phyloP scores from a whole-genome alignment of 495 filamentous ascomycete genomes.

The Tuber brumale region DNA sequence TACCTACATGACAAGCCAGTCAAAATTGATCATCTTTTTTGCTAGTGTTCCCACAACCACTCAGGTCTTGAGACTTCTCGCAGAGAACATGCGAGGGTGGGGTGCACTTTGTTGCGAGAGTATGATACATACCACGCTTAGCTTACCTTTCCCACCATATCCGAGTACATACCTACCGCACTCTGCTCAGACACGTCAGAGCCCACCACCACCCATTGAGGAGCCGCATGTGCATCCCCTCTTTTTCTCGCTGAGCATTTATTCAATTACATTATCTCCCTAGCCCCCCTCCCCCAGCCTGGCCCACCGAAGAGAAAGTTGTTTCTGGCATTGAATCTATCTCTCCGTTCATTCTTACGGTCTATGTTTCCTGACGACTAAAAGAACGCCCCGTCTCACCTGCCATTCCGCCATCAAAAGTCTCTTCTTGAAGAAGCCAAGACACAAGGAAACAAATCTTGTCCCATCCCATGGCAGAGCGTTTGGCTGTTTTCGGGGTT shows the following conservation, averaged over 20 bases:
- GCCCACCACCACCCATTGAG: conserved; percentile 35
- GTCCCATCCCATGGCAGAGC: conserved; percentile 36
- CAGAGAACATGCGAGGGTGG: conserved; percentile 34
- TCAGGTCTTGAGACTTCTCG: not conserved
- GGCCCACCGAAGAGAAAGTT: conserved; percentile 27
- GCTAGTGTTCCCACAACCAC: not conserved
- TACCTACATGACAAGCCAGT: not conserved
- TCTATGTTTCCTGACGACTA: conserved; percentile 22
- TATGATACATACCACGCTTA: not conserved
- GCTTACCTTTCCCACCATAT: not conserved
- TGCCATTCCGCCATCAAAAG: not conserved
- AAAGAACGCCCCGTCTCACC: not conserved
- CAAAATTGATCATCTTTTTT: conserved; percentile 3
- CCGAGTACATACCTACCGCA: conserved; percentile 16
- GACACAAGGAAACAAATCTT: conserved; percentile 32
- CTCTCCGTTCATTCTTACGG: conserved; percentile 17
- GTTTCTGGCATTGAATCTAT: conserved; percentile 27
- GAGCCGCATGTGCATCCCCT: conserved; percentile 39
- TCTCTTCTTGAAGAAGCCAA: conserved; percentile 7
- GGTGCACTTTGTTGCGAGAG: conserved; percentile 17
- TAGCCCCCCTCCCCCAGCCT: conserved; percentile 21
- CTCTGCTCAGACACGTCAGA: conserved; percentile 39
- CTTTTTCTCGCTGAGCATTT: conserved; percentile 32
- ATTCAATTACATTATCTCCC: conserved; percentile 38
- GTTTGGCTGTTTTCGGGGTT: conserved; percentile 31